Base-by-base conservation (phyloP, 148 eudicot genomes). In the Fagopyrum esculentum region DNA sequence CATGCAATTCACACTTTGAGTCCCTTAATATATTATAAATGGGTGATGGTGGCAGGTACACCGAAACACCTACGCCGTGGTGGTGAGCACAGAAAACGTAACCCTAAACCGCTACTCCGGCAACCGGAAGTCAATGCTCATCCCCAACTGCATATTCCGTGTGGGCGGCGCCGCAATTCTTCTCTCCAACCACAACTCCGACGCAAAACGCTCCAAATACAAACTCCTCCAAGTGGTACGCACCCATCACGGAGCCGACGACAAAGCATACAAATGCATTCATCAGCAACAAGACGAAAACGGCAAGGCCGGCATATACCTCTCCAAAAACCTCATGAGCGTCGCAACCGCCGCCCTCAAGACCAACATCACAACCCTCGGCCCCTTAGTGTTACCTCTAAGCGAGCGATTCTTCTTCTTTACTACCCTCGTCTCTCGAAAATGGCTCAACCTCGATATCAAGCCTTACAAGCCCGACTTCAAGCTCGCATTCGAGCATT, bases 241-340 rank as follows among this genome's bases (percentile, higher is more conserved):
- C 2, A 90, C 94, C 73, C 97, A 92, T 66, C 84, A 79, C 45
- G 97, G 97, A 1, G 76, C 84, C 10, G 92, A 92, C 57, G 86
- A 87, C 73, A 88, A 85, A 70, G 85, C 94, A 10, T 92, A 75
- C 66, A 73, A 45, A 51, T 88, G 90, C 50, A 90, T 88, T 19
- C 83, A 75, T 61, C 88, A 91, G 44, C 88, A 88, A 49, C 89
- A 91, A 78, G 97, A 91, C 69, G 77, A 74, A 0, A 81, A 86
- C 48, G 95, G 89, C 0, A 88, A 85, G 19, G 82, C 81, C 2
- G 90, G 90, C 0, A 88, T 87, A 4, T 87, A 88, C 0, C 45
- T 87, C 1, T 87, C 88, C 0, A 87, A 87, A 51, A 86, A 85
- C 72, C 57, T 87, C 4, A 87, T 87, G 90, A 82, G 82, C 0